A percentile compares a stretch with the other conserved stretches of the same genome.
phyloP scores from a whole-genome alignment of 2,329 filamentous ascomycete species.

The Diaporthe nobilis region DNA sequence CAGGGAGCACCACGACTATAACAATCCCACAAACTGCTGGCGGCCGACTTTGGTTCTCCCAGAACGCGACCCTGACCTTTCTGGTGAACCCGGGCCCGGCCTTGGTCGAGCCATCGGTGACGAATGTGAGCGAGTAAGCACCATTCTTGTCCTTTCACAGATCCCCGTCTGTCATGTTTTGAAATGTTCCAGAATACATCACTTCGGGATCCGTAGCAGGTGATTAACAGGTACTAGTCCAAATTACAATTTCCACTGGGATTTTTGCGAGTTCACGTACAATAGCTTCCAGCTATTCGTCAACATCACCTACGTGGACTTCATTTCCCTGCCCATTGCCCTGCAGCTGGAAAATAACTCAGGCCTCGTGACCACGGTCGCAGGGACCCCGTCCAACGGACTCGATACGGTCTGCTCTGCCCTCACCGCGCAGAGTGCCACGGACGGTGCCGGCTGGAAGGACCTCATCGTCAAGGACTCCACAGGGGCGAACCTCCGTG shows the following conservation, averaged over 20 bases:
- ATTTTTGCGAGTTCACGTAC: conserved; percentile 79
- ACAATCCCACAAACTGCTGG: conserved; percentile 80
- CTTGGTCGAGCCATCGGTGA: conserved; percentile 81
- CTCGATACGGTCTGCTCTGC: conserved; percentile 60
- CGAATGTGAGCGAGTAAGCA: conserved; percentile 61
- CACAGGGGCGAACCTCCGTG: conserved; percentile 58
- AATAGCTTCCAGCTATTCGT: conserved; percentile 73
- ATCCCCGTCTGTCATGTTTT: no score
- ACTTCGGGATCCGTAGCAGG: no score
- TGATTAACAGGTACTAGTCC: conserved; percentile 44
- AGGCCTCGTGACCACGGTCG: conserved; percentile 61
- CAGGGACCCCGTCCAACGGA: conserved; percentile 63
- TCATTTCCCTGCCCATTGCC: conserved; percentile 76
- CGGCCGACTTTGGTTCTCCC: conserved; percentile 80
- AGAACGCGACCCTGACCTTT: conserved; percentile 74
- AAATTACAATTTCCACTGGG: conserved; percentile 75
- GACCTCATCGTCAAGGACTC: conserved; percentile 61
- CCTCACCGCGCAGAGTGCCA: conserved; percentile 60
- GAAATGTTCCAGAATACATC: no score
- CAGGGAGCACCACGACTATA: conserved; percentile 71
- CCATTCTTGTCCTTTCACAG: no score
- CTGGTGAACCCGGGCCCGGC: conserved; percentile 77
- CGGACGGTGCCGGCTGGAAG: conserved; percentile 66
- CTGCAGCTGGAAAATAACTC: conserved; percentile 64
- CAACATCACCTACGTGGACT: conserved; percentile 83